phyloP scores from a whole-genome alignment of 176 grass and related monocot species.

The Cocos nucifera region DNA sequence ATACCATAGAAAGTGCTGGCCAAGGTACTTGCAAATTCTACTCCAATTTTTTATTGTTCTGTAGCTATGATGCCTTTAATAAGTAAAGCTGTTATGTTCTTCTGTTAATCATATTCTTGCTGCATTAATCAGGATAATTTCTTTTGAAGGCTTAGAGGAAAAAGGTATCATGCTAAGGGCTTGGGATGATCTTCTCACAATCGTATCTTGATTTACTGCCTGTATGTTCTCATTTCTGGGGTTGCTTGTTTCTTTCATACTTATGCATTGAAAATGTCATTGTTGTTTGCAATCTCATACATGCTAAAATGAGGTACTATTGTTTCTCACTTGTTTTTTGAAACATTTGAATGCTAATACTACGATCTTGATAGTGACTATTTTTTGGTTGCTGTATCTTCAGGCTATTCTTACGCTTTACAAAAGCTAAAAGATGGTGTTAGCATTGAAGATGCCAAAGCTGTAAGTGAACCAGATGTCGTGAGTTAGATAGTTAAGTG shows the following conservation, averaged over 20 bases:
- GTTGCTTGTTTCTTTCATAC: too few species aligned
- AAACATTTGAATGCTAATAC: too few species aligned
- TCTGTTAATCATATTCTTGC: not conserved
- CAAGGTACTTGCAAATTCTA: constrained; percentile 29
- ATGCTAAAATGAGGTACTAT: too few species aligned
- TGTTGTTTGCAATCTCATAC: too few species aligned
- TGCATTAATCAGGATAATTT: constrained; percentile 34
- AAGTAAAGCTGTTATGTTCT: too few species aligned
- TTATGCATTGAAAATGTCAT: not conserved
- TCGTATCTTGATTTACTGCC: too few species aligned
- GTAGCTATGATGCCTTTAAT: too few species aligned
- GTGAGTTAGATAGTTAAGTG: constrained; percentile 50
- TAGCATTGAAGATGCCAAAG: constrained; percentile 50
- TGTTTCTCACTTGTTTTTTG: not conserved
- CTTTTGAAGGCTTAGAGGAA: constrained; percentile 36
- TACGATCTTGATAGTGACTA: not conserved
- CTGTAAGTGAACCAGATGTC: constrained; percentile 61
- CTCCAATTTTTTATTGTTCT: too few species aligned
- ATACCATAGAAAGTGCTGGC: constrained; percentile 87
- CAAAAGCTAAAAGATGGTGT: constrained; percentile 41
- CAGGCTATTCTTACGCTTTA: constrained; percentile 63
- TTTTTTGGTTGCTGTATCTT: constrained; percentile 2
- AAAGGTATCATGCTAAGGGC: constrained; percentile 49
- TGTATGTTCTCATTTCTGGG: too few species aligned
- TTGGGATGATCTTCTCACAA: constrained; percentile 50